Evolutionary conservation across 1,284 basidiomycete genomes (phyloP).

Genomic region (Melampsora larici-populina): DNA sequence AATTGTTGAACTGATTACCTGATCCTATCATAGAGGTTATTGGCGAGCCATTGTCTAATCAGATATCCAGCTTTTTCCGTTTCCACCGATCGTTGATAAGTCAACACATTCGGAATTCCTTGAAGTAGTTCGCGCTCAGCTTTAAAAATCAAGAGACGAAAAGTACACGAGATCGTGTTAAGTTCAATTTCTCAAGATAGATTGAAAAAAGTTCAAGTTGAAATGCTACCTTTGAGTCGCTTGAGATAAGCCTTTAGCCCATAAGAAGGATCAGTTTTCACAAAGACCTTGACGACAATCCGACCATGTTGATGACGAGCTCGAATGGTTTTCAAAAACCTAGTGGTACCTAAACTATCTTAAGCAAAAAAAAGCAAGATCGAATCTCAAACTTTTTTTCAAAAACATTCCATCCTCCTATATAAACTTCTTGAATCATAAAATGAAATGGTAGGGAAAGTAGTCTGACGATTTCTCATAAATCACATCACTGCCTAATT

Average conservation of each 20-base stretch:
- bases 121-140: constrained; percentile 74
- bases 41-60: constrained; percentile 89
- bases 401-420: constrained; percentile 20
- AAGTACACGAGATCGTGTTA: neutral
- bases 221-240: constrained; percentile 64
- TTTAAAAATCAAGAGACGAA: constrained; percentile 29
- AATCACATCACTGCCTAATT: constrained; percentile 76
- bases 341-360: constrained; percentile 74
- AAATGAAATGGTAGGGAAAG: neutral
- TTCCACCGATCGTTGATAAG: constrained; percentile 85
- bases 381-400: constrained; percentile 10
- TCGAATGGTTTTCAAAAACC: constrained; percentile 88
- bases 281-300: constrained; percentile 74
- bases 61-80: constrained; percentile 95
- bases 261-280: constrained; percentile 72
- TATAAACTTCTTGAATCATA: too few relatives aligned
- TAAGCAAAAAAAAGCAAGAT: neutral
- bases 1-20: constrained; percentile 62
- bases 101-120: constrained; percentile 83
- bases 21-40: constrained; percentile 93
- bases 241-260: constrained; percentile 66
- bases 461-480: constrained; percentile 77
- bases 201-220: neutral
- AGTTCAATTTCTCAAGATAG: neutral
- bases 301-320: constrained; percentile 69